phyloP scores from a whole-genome alignment of 768 basidiomycete genomes.

The Serendipita sp. region DNA sequence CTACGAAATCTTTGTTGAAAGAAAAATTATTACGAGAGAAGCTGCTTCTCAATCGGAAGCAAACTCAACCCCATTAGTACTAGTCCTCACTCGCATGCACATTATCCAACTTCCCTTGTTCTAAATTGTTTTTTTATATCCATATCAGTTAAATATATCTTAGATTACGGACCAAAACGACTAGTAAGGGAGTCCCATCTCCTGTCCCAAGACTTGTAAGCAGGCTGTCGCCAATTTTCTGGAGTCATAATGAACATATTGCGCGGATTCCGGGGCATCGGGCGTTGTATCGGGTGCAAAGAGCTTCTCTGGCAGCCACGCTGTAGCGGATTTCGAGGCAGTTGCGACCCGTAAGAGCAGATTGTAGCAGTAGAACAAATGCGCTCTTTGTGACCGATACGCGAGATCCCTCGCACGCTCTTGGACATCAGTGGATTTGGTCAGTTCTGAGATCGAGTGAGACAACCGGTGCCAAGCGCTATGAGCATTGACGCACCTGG shows the following conservation, averaged over 20 bases:
- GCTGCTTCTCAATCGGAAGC: not conserved
- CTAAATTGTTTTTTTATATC: not conserved
- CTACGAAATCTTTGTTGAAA: not conserved
- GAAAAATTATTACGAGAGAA: not conserved
- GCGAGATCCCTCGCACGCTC: constrained; percentile 45
- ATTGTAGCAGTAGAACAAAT: constrained; percentile 78
- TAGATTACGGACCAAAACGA: not conserved
- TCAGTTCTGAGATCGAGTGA: too few relatives aligned
- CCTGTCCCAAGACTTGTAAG: constrained; percentile 52
- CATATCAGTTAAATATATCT: not conserved
- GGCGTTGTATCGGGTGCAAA: constrained; percentile 10
- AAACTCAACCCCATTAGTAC: not conserved
- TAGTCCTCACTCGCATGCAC: too few relatives aligned
- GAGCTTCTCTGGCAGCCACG: constrained; percentile 33
- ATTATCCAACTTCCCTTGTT: too few relatives aligned
- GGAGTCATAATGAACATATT: constrained; percentile 30
- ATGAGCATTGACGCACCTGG: constrained; percentile 32
- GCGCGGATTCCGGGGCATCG: not conserved
- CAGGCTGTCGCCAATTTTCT: constrained; percentile 50
- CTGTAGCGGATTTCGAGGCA: constrained; percentile 48
- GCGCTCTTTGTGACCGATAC: constrained; percentile 59
- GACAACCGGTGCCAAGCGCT: too few relatives aligned
- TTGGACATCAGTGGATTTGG: not conserved
- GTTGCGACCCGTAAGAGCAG: constrained; percentile 67
- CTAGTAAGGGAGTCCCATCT: constrained; percentile 36